Evolutionary conservation across 208 protist species (phyloP), one percentile per base, ranked within the genome.

Genomic region (Leishmania amazonensis): DNA sequence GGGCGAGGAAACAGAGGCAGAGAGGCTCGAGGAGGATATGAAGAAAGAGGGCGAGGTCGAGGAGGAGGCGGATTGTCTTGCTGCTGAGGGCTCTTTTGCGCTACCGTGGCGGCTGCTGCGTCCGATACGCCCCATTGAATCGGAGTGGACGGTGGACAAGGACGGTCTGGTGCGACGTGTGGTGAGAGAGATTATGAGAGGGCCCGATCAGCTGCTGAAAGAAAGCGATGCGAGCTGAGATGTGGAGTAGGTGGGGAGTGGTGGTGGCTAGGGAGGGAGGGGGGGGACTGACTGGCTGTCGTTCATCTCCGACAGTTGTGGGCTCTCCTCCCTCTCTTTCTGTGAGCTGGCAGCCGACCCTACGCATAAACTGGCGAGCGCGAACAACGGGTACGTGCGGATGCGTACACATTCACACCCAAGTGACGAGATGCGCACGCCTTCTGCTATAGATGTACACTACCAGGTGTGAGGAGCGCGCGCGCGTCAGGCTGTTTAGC

Each of bases 31-130:
- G 71, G 72, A 62, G 82, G 42, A 74, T n/a, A 51, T 15, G 21
- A 49, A 58, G n/a, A 54, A 51, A 31, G 53, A 19, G 45, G 71
- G 67, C 2, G 73, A 79, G 40, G 0, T 3, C 60, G 76, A 70
- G 40, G 75, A 62, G 53, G 72, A 76, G 73, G 11, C 49, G 62
- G 64, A 62, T 19, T 53, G 51, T 11, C 38, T 47, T 11, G n/a
- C 11, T 7, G 58, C 62, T 5, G 74, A 73, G 42, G 2, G 64
- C 11, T 35, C 75, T 68, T 54, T 75, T 19, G 60, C 75, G 28
- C 73, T 86, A 60, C 78, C 78, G 57, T 86, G 78, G 78, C 78
- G 65, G 57, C 78, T 81, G 73, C 42, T 86, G 42, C 78, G 83
- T 28, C 83, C 78, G 53, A 40, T 82, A 35, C 77, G 83, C 42